phyloP scores from a whole-genome alignment of 2,329 filamentous ascomycete species.

The Emmonsia crescens region DNA sequence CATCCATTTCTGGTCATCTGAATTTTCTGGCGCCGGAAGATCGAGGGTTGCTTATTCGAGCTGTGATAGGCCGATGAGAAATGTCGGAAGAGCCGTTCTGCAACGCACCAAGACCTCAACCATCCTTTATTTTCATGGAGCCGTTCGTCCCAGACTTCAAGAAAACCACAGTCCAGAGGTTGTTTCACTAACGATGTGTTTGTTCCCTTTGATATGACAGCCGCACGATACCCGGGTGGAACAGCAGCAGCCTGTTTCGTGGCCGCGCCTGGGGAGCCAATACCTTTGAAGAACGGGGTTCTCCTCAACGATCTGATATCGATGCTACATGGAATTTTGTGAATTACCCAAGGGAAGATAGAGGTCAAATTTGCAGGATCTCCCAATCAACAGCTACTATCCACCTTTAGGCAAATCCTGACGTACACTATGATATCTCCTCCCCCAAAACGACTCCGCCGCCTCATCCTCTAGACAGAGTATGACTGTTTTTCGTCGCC shows the following conservation, averaged over 20 bases:
- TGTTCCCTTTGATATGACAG: background rate
- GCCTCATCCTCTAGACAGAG: background rate
- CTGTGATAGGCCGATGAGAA: background rate
- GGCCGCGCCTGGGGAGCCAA: background rate
- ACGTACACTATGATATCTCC: background rate
- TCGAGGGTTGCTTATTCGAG: background rate
- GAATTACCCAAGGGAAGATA: background rate
- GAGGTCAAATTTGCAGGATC: background rate
- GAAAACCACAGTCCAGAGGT: background rate
- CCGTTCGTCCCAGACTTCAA: background rate
- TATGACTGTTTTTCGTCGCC: background rate
- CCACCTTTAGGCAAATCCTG: background rate
- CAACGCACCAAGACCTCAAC: background rate
- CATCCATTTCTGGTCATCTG: constrained; percentile 2
- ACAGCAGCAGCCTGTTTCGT: background rate
- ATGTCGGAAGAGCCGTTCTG: background rate
- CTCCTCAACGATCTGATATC: background rate
- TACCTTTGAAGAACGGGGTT: background rate
- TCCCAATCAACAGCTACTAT: background rate
- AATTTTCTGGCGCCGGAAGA: background rate
- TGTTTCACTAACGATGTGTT: background rate
- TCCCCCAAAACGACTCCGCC: background rate
- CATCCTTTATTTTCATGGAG: background rate
- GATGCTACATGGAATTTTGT: background rate
- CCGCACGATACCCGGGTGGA: background rate